Base-by-base conservation (phyloP, 179 eudicot species). In the Pouteria campechiana region DNA sequence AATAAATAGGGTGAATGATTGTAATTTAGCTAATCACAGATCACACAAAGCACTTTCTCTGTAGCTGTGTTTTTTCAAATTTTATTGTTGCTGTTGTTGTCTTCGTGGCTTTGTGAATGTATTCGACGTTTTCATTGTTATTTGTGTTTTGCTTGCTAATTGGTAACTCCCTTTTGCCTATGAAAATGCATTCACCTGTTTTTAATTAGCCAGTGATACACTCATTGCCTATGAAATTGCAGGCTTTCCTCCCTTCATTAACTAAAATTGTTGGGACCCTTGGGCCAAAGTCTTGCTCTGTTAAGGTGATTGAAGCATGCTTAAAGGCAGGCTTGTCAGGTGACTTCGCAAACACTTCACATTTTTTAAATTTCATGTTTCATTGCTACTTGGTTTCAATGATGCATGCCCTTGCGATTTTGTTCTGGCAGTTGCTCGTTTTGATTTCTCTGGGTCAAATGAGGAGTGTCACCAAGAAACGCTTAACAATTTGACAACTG, bases 321-420 rank as follows among this genome's bases (percentile, higher is more conserved):
- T 75, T 88, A 25, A 66, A 75, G 48, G 82, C 88, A 36, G 97
- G 97, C 48, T 79, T 88, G 97, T 77, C 97, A 7, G 97, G 96
- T 88, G 54, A 28, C 29, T 20, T 4, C 9, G 14, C 7, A 29
- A 19, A 37, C 17, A 21, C 6, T 12, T n/a, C 12, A 1, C 17
- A 63, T 13, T 12, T 6, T 8, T 15, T 34, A 11, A 36, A n/a
- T 4, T 35, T 8, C 6, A 5, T 27, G 31, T 17, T 27, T 9
- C 32, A 25, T 28, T 20, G 17, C 6, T 17, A 41, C 13, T 25
- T 25, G 18, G 9, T 19, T 5, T 23, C 19, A 38, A 6, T 23
- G 32, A 8, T 37, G 31, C 19, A 14, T 8, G 42, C 32, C 25
- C 12, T 1, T 40, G 6, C n/a, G 37, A 5, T 9, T 47, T 29